A percentile compares a stretch with the other conserved stretches of the same genome.
phyloP scores from a whole-genome alignment of 148 eudicot species.

The Rhododendron ovatum region DNA sequence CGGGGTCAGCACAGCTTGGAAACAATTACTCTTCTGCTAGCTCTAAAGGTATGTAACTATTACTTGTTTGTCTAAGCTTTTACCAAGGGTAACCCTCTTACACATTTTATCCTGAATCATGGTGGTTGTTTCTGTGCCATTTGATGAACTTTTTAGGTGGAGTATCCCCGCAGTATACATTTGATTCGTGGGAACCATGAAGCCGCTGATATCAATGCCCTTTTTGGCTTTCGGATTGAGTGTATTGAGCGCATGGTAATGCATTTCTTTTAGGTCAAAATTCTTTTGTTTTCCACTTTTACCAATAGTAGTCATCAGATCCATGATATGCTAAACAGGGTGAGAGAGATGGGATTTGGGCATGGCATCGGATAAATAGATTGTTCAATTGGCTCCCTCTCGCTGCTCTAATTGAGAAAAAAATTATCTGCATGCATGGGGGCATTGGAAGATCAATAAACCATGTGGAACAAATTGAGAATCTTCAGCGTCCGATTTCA shows the following conservation, averaged over 20 bases:
- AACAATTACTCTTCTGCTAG: slow-evolving; percentile 84
- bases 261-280: slow-evolving; percentile 1
- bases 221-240: slow-evolving; percentile 97
- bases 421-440: slow-evolving; percentile 98
- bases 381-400: slow-evolving; percentile 98
- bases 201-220: slow-evolving; percentile 99
- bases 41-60: slow-evolving; percentile 60
- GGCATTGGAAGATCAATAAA: slow-evolving; percentile 98
- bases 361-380: slow-evolving; percentile 94
- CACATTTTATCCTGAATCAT: not conserved
- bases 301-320: slow-evolving; percentile 1
- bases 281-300: slow-evolving; percentile 7
- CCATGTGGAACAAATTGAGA: slow-evolving; percentile 92
- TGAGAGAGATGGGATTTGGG: slow-evolving; percentile 97
- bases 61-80: not conserved
- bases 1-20: slow-evolving; percentile 99
- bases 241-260: slow-evolving; percentile 98
- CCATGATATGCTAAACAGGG: slow-evolving; percentile 44
- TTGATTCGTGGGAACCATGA: slow-evolving; percentile 99
- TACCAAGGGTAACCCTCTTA: not conserved
- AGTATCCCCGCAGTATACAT: slow-evolving; percentile 78
- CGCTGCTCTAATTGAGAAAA: slow-evolving; percentile 97
- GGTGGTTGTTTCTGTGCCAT: slow-evolving; percentile 4
- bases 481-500: slow-evolving; percentile 85
- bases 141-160: slow-evolving; percentile 48